Percentiles rank a stretch among this genome's conserved stretches.
Conservation (phyloP, 352 stramenopile genomes). For the Achlya hypogyna region DNA sequence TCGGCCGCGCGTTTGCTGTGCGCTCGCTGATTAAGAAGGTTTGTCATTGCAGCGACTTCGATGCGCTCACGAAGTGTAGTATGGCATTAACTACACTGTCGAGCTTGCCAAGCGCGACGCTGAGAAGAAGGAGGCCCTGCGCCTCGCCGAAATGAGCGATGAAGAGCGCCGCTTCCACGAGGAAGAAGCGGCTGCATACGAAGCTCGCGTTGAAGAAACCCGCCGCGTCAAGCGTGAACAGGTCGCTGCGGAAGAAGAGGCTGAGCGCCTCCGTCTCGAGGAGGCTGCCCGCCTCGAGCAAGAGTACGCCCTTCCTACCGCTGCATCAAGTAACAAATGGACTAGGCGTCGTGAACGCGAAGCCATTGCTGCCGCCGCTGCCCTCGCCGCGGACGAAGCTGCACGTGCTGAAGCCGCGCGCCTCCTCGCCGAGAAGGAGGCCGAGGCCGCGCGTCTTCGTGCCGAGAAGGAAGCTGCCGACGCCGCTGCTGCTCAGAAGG, state of each 20-base stretch:
- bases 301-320: conserved; percentile 21
- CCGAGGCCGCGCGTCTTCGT: conserved; percentile 22
- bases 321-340: not conserved
- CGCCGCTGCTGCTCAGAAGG: conserved; percentile 20
- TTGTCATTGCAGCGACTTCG: not conserved
- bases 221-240: conserved; percentile 44
- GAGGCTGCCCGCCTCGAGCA: conserved; percentile 26
- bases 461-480: not conserved
- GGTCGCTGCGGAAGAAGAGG: conserved; percentile 16
- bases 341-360: conserved; percentile 14
- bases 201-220: conserved; percentile 70
- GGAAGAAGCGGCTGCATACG: conserved; percentile 50
- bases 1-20: conserved; percentile 70
- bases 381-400: conserved; percentile 2
- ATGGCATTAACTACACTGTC: conserved; percentile 74
- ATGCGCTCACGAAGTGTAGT: conserved; percentile 11
- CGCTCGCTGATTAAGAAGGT: conserved; percentile 55
- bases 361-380: not conserved
- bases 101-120: conserved; percentile 62
- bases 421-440: conserved; percentile 15
- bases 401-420: conserved; percentile 20
- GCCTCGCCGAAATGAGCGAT: conserved; percentile 47
- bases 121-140: conserved; percentile 46
- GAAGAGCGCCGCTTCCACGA: conserved; percentile 48
- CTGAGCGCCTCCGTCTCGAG: conserved; percentile 1